Percentiles rank a stretch among this genome's conserved stretches.
These are phyloP conservation scores for Lathyrus sativus DNA, from an alignment of 306 rosid genomes.

Conservation along the genomic window DNA sequence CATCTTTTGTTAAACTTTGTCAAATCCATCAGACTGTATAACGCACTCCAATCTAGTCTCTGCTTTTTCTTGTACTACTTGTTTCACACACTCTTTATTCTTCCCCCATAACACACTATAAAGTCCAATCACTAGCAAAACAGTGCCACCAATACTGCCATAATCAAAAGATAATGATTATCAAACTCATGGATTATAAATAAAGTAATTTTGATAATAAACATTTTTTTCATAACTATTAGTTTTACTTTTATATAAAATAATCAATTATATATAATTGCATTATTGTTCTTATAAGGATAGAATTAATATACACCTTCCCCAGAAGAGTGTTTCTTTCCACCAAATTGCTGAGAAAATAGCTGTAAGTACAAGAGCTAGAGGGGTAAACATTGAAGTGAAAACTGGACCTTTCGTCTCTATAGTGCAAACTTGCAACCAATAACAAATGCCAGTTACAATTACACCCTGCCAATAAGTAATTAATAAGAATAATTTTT, in stretches of 20 bases:
- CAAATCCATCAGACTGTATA: conserved; percentile 45
- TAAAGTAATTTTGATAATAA: too few relatives aligned
- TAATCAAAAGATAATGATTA: background rate
- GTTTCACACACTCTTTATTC: conserved; percentile 51
- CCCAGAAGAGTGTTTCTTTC: conserved; percentile 73
- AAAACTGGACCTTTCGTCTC: conserved; percentile 89
- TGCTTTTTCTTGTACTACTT: conserved; percentile 46
- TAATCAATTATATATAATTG: background rate
- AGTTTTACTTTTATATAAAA: too few relatives aligned
- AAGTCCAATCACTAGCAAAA: conserved; percentile 73
- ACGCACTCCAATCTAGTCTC: conserved; percentile 56
- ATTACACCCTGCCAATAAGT: conserved; percentile 67
- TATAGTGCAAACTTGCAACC: conserved; percentile 86
- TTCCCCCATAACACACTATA: conserved; percentile 89
- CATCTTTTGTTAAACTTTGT: conserved; percentile 21
- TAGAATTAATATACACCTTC: conserved; percentile 58
- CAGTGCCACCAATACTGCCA: conserved; percentile 76
- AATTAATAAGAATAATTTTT: too few relatives aligned
- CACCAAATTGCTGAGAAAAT: conserved; percentile 69
- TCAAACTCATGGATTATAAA: too few relatives aligned
- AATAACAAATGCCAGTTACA: conserved; percentile 76
- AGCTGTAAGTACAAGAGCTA: conserved; percentile 76
- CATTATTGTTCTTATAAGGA: background rate
- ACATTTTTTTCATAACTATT: too few relatives aligned
- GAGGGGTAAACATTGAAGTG: conserved; percentile 84